phyloP scores from a whole-genome alignment of 495 filamentous ascomycete species.

The Corynascus novoguineensis region DNA sequence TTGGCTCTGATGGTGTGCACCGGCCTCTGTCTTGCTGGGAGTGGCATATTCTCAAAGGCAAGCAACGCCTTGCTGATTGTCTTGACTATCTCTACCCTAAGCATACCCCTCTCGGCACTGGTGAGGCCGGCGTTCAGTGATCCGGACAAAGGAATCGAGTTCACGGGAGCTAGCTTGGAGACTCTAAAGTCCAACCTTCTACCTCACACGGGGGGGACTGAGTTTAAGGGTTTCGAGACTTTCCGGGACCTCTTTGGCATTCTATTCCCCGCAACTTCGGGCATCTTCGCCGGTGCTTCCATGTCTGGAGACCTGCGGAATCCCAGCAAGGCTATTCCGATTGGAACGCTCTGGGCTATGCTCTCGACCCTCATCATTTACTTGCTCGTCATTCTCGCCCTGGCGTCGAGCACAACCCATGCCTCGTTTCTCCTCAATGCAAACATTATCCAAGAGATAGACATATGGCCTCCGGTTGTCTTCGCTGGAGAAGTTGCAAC shows the following conservation, averaged over 20 bases:
- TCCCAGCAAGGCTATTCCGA: slow-evolving; percentile 78
- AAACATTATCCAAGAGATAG: slow-evolving; percentile 76
- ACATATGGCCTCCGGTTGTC: slow-evolving; percentile 63
- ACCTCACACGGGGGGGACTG: slow-evolving; percentile 41
- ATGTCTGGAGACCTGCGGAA: slow-evolving; percentile 86
- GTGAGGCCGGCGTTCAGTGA: slow-evolving; percentile 61
- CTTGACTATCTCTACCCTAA: slow-evolving; percentile 68
- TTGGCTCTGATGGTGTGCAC: slow-evolving; percentile 68
- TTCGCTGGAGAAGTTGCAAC: slow-evolving; percentile 78
- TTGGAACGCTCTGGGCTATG: slow-evolving; percentile 72
- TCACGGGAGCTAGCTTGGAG: slow-evolving; percentile 64
- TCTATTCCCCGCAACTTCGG: slow-evolving; percentile 73
- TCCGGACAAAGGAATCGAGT: slow-evolving; percentile 57
- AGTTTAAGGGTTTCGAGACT: slow-evolving; percentile 58
- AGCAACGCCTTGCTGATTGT: slow-evolving; percentile 75
- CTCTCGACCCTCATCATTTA: slow-evolving; percentile 72
- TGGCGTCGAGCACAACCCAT: slow-evolving; percentile 73
- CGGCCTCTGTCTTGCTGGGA: slow-evolving; percentile 70
- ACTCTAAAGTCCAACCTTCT: slow-evolving; percentile 69
- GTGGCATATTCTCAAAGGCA: slow-evolving; percentile 71
- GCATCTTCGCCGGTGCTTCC: slow-evolving; percentile 69
- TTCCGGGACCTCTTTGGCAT: slow-evolving; percentile 85
- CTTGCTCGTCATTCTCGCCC: slow-evolving; percentile 67
- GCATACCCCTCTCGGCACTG: slow-evolving; percentile 72
- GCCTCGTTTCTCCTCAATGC: slow-evolving; percentile 67